Percentiles rank a stretch among this genome's conserved stretches.
Conservation (phyloP, 2,329 filamentous ascomycete species). For the Ophiostoma sp. region DNA sequence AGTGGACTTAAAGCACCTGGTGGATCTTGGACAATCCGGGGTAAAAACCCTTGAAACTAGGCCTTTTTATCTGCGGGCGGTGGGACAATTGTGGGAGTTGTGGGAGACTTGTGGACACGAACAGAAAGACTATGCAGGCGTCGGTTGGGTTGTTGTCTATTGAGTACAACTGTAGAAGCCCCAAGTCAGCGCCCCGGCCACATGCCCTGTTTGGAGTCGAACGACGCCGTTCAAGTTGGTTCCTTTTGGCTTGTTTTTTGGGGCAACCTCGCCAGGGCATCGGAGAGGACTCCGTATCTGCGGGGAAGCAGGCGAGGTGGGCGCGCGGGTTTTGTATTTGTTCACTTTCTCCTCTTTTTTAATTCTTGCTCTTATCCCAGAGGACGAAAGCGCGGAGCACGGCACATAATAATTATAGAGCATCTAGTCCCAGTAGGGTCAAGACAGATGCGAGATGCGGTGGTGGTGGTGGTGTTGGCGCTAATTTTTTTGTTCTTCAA, state of each 20-base stretch:
- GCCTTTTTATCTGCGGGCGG: background rate
- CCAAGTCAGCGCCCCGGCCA: conserved; percentile 14
- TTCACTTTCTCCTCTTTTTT: background rate
- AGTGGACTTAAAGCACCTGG: background rate
- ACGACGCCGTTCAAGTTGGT: background rate
- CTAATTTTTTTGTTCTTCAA: background rate
- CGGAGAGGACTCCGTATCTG: background rate
- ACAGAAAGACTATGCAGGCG: background rate
- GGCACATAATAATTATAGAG: conserved; percentile 6
- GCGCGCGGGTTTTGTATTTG: background rate
- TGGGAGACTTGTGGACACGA: background rate
- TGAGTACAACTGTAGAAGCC: background rate
- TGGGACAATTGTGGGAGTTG: background rate
- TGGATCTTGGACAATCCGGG: conserved; percentile 8
- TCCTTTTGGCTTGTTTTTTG: background rate
- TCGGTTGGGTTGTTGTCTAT: no score
- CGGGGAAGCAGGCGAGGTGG: background rate
- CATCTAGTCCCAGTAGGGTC: background rate
- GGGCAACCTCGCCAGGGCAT: background rate
- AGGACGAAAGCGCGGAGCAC: background rate
- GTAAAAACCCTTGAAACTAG: conserved; percentile 8
- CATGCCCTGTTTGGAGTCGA: background rate
- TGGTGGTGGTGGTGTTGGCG: conserved; percentile 2
- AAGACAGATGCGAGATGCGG: background rate
- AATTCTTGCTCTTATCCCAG: background rate